Conservation (phyloP, 208 protist genomes). For the Wallacemonas collosoma region DNA sequence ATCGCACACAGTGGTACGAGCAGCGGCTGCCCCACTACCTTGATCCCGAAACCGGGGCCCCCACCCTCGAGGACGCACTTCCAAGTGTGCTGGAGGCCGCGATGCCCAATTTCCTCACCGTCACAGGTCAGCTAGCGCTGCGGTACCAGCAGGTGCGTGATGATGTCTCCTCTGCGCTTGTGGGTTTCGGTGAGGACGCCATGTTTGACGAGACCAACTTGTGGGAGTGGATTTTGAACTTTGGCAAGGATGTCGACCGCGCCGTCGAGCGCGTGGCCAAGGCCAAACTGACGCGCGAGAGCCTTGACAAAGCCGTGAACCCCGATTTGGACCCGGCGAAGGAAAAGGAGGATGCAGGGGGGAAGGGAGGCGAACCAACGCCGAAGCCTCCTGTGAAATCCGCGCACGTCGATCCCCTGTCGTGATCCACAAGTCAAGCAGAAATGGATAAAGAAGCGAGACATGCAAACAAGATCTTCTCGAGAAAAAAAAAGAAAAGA, state of each 20-base stretch:
- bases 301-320: constrained; percentile 2
- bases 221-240: constrained; percentile 62
- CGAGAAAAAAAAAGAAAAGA: no score
- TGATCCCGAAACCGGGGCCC: constrained; percentile 16
- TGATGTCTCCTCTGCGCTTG: constrained; percentile 66
- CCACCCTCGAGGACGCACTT: constrained; percentile 35
- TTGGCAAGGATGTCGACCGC: constrained; percentile 47
- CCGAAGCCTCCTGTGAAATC: neutral
- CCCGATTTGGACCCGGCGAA: neutral
- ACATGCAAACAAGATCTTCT: no score
- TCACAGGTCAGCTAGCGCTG: constrained; percentile 53
- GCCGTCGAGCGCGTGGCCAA: constrained; percentile 38
- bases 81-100: constrained; percentile 35
- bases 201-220: constrained; percentile 59
- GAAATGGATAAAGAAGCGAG: no score
- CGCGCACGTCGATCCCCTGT: neutral
- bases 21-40: constrained; percentile 35
- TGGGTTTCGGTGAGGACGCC: constrained; percentile 74
- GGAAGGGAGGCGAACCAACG: neutral
- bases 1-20: constrained; percentile 35
- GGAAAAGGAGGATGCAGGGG: neutral
- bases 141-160: constrained; percentile 68
- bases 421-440: neutral
- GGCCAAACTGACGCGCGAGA: constrained; percentile 18
- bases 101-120: constrained; percentile 33